These are phyloP conservation scores for Phenoliferia sp. DNA, from an alignment of 1,284 basidiomycete genomes.

Conservation along the genomic window DNA sequence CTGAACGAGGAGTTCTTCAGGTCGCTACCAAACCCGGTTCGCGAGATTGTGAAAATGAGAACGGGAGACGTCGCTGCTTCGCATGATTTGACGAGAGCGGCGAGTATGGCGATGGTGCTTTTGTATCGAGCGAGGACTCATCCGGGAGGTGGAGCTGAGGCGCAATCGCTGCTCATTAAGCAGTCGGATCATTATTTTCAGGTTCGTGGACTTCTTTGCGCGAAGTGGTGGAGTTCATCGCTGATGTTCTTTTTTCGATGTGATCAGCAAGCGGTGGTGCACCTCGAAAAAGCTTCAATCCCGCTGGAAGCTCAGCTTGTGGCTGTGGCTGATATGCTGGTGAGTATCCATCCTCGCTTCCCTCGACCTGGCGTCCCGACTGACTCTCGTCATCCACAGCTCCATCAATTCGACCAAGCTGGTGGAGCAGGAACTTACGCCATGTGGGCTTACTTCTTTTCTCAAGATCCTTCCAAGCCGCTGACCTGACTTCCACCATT, in stretches of 20 bases:
- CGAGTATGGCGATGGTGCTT: slow-evolving; percentile 22
- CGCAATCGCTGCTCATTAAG: slow-evolving; percentile 15
- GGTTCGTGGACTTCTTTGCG: too few relatives aligned
- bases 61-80: slow-evolving; percentile 16
- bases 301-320: slow-evolving; percentile 28
- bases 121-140: slow-evolving; percentile 17
- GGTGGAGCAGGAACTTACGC: slow-evolving; percentile 24
- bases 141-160: slow-evolving; percentile 5
- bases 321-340: slow-evolving; percentile 21
- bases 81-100: slow-evolving; percentile 14
- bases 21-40: slow-evolving; percentile 26
- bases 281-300: slow-evolving; percentile 6
- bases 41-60: slow-evolving; percentile 15
- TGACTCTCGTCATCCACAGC: neutral
- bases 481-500: slow-evolving; percentile 15
- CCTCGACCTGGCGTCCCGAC: neutral
- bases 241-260: too few relatives aligned
- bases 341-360: neutral
- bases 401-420: slow-evolving; percentile 20
- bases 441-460: neutral
- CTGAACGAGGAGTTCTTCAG: slow-evolving; percentile 28
- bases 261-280: neutral
- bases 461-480: slow-evolving; percentile 12
- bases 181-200: slow-evolving; percentile 24
- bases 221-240: too few relatives aligned